Evolutionary conservation across 1,139 yeast genomes (phyloP).

Genomic region (Saccharomyces hybrid): DNA sequence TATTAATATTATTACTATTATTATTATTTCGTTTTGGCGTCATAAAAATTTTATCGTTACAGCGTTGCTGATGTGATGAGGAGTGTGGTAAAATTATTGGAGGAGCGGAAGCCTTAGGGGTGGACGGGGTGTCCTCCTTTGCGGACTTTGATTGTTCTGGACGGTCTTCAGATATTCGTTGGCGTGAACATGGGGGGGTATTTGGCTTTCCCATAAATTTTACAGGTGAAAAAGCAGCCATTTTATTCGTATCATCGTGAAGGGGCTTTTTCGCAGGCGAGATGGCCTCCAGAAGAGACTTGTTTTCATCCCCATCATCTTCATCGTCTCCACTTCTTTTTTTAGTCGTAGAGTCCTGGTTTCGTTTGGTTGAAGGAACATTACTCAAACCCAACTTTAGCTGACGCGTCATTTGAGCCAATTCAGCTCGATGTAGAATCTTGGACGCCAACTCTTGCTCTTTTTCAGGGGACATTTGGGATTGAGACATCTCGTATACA

Average conservation of each 20-base stretch:
- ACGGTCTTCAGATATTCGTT: constrained; percentile 4
- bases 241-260: constrained; percentile 4
- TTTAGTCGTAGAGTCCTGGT: constrained; percentile 3
- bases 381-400: constrained; percentile 28
- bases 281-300: constrained; percentile 9
- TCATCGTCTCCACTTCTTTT: constrained; percentile 1
- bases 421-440: constrained; percentile 30
- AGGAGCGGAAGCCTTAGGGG: constrained; percentile 2
- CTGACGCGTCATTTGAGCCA: constrained; percentile 32
- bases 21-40: constrained; percentile 9
- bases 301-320: constrained; percentile 8
- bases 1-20: not conserved
- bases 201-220: constrained; percentile 1
- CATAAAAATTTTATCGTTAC: constrained; percentile 2
- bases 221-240: not conserved
- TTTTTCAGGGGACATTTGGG: constrained; percentile 19
- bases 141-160: not conserved
- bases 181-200: constrained; percentile 7
- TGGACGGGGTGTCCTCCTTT: constrained; percentile 2
- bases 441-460: constrained; percentile 29
- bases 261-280: constrained; percentile 9
- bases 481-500: not conserved
- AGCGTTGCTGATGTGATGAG: not conserved
- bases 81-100: not conserved
- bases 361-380: constrained; percentile 19